Conservation (phyloP, 75 land plant genomes). For the Isoetes taiwanensis region DNA sequence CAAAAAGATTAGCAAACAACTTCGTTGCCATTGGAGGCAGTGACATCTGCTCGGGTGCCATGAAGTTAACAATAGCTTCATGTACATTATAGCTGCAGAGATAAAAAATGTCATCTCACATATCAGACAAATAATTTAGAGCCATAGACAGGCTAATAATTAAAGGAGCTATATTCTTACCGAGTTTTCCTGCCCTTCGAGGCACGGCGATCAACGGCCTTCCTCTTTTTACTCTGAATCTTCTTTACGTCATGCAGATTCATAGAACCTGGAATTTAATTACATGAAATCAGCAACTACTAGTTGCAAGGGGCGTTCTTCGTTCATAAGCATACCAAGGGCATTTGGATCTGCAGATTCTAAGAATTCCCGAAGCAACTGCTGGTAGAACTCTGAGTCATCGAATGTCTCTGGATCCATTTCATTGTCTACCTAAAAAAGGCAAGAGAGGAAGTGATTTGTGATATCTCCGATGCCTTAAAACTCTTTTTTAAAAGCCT, state of each 20-base stretch:
- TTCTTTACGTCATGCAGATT: conserved; percentile 21
- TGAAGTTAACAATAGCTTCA: conserved; percentile 78
- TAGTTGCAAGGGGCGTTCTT: no score
- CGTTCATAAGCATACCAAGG: conserved; percentile 45
- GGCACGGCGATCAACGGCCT: conserved; percentile 84
- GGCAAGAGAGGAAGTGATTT: no score
- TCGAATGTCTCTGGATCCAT: conserved; percentile 71
- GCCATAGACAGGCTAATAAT: background rate
- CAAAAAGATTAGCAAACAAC: conserved; percentile 68
- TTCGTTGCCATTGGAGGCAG: conserved; percentile 69
- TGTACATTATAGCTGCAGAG: conserved; percentile 69
- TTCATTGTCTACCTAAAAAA: background rate
- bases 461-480: no score
- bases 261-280: background rate
- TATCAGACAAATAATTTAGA: conserved; percentile 2
- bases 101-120: no score
- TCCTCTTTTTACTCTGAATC: conserved; percentile 55
- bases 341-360: conserved; percentile 61
- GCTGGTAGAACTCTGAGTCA: conserved; percentile 92
- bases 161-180: conserved; percentile 15
- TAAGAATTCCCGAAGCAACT: conserved; percentile 77
- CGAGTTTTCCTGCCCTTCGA: conserved; percentile 94
- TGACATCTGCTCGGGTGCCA: conserved; percentile 68
- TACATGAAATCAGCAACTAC: background rate
- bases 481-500: no score